Percentiles rank a stretch among this genome's conserved stretches.
These are phyloP conservation scores for Teratosphaeriaceae sp. DNA, from an alignment of 2,329 filamentous ascomycete species.

Conservation along the genomic window DNA sequence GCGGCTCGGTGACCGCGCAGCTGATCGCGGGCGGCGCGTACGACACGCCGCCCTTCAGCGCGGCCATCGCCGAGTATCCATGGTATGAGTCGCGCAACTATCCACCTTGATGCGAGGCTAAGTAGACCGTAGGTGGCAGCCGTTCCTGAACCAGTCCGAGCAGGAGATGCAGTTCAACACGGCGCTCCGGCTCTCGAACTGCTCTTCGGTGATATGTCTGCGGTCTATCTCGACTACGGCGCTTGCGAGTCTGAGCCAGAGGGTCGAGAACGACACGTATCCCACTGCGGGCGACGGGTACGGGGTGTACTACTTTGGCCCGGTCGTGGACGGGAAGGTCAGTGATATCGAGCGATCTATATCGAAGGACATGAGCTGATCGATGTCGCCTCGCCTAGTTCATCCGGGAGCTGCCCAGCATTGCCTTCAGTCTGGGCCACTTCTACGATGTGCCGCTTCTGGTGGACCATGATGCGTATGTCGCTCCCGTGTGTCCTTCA, in stretches of 20 bases:
- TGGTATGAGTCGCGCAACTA: too few species aligned
- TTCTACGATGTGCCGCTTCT: conserved; percentile 32
- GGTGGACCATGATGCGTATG: conserved; percentile 21
- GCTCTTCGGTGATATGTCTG: conserved; percentile 25
- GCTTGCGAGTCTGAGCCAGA: conserved; percentile 7
- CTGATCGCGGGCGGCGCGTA: conserved; percentile 14
- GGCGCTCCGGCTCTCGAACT: conserved; percentile 24
- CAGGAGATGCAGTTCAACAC: conserved; percentile 15
- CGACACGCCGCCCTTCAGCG: conserved; percentile 35
- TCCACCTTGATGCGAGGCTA: too few species aligned
- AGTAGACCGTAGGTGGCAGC: conserved; percentile 32
- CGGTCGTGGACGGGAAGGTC: conserved; percentile 33
- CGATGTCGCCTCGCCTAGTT: conserved; percentile 17
- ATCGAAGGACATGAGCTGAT: not conserved
- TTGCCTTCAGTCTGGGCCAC: conserved; percentile 27
- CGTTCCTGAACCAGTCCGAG: conserved; percentile 15
- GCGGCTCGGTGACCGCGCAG: conserved; percentile 15
- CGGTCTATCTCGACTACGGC: conserved; percentile 12
- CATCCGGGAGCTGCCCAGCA: conserved; percentile 30
- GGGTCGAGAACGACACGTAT: conserved; percentile 10
- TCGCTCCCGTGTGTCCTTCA: too few species aligned
- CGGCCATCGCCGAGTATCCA: conserved; percentile 29
- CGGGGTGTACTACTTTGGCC: conserved; percentile 37
- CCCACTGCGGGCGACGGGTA: conserved; percentile 19
- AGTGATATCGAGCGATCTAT: too few species aligned